Percentiles rank a stretch among this genome's conserved stretches.
phyloP scores from a whole-genome alignment of 805 yeast genomes.

The Candida germanica region DNA sequence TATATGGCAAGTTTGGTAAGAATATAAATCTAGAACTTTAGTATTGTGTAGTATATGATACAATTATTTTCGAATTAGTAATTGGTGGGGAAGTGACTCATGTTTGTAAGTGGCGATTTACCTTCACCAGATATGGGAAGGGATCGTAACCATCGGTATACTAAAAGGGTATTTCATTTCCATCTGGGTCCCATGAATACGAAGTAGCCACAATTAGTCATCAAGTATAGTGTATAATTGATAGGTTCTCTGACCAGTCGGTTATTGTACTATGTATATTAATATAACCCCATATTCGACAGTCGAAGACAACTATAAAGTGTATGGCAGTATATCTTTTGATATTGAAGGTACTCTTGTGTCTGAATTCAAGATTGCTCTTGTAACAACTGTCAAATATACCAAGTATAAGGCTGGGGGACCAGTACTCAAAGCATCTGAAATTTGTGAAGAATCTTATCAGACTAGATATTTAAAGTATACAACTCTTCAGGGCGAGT shows the following conservation, averaged over 20 bases:
- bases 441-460: not conserved
- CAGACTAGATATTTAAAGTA: not conserved
- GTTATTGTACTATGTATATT: no score
- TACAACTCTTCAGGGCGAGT: not conserved
- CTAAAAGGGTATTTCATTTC: no score
- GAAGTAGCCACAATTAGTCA: no score
- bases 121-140: no score
- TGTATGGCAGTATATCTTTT: not conserved
- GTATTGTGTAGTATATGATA: not conserved
- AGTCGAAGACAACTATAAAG: not conserved
- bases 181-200: no score
- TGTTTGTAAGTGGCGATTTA: no score
- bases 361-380: not conserved
- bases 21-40: constrained; percentile 79
- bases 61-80: no score
- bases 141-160: no score
- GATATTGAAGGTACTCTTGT: not conserved
- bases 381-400: not conserved
- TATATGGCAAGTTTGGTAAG: constrained; percentile 87
- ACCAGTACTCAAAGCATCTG: not conserved
- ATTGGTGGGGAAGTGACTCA: no score
- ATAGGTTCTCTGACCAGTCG: no score
- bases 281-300: no score
- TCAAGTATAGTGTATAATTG: no score
- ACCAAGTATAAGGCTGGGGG: constrained; percentile 1